Base-by-base conservation (phyloP, 352 stramenopile species). In the Globisporangium camurandrum region DNA sequence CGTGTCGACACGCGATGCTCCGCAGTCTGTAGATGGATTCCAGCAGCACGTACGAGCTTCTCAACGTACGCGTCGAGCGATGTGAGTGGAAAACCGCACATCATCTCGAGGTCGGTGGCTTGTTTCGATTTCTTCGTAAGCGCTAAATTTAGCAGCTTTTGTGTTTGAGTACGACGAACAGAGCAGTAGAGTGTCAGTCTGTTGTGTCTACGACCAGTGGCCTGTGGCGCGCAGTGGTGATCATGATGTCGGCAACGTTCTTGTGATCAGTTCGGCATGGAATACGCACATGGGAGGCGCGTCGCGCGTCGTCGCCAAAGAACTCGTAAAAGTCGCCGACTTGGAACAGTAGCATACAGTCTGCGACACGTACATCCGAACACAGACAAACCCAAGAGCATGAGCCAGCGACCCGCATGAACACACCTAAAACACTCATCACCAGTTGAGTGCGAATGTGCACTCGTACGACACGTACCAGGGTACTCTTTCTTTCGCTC, bases 311-410 rank as follows among this genome's bases (percentile, higher is more conserved):
- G 31, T 87, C 76, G 5, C 76, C 72, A 42, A 91, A 91, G 54
- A 91, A 84, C 59, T 91, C 80, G 62, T 88, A 91, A 26, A 91
- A 91, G 49, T 91, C 80, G 41, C 79, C 80, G 22, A 91, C 80
- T 69, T 91, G 80, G 49, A 88, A 91, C 8, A 91, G 57, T 36
- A 91, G 51, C 75, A 91, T 80, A 47, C 79, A 90, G 57, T 86
- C 79, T 90, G 43, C 26, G 19, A 27, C 11, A 9, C 27, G 7
- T 36, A 40, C 38, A 19, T 40, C 10, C 36, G 22, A 14, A 16
- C 16, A 10, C 7, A 0, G n/a, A 49, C 7, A 23, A 17, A 38
- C 34, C 16, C 16, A n/a, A 33, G 50, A 24, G 14, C 14, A 30
- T n/a, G 16, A 28, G 19, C 10, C 24, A 46, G 11, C 9, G 14